Evolutionary conservation across 345 rosid genomes (phyloP), one percentile per base, ranked within the genome.

Genomic region (Eucalyptus fibrosa): DNA sequence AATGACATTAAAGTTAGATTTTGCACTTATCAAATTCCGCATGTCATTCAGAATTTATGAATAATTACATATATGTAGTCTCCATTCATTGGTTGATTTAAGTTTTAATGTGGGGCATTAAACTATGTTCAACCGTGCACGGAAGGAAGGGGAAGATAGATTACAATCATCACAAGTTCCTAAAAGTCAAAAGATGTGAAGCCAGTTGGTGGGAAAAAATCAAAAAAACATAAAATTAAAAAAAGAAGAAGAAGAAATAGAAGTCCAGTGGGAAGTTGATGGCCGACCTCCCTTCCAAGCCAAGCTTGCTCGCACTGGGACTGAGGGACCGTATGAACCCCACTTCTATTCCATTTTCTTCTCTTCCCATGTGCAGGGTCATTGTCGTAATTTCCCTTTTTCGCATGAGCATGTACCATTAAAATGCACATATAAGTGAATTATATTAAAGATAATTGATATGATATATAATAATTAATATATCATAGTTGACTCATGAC

Each of bases 351-450:
- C 4, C 9, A 28, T n/a, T 15, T 65, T 65, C 4, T 14, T 65
- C 19, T 16, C 40, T n/a, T 65, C 37, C 18, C 77, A 16, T n/a
- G 11, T 15, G 37, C 12, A 15, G 11, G 40, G 77, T 16, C 77
- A n/a, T n/a, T 4, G 77, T 16, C 19, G 37, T 65, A n/a, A 65
- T 65, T n/a, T n/a, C 37, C 37, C 5, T 34, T n/a, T 9, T 0
- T 65, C 6, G 4, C 1, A 2, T 4, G 0, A 8, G 5, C 11
- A 0, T 53, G 59, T 53, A 53, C 2, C 0, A 53, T 53, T 53
- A 53, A 53, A 53, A 19, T 53, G 2, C 24, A 53, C 5, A 0
- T 53, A 53, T 53, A 2, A 53, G 2, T 19, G 10, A 53, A 0
- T 53, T 53, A 53, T 53, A 19, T 53, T 53, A 53, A 8, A 53